Evolutionary conservation across 1,284 basidiomycete genomes (phyloP), one percentile per base, ranked within the genome.

Genomic region (Cutaneotrichosporon dermatis): DNA sequence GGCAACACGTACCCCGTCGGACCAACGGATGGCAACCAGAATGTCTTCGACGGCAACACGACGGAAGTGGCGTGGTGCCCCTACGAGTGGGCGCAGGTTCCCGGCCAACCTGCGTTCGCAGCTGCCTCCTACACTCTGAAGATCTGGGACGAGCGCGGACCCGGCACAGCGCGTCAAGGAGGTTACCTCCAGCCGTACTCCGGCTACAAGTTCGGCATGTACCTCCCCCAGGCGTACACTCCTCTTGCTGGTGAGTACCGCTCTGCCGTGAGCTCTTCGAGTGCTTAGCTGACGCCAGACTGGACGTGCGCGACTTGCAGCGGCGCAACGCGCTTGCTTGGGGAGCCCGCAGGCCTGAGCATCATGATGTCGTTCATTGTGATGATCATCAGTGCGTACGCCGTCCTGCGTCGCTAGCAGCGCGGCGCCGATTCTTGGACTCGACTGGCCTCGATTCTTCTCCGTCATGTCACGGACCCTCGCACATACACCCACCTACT

Each of bases 1-100:
- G 88, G 89, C 6, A 88, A 89, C 77, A 92, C 90, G 6, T 96
- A 93, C 74, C 84, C 89, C 2, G 85, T 96, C 1, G 91, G 90
- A 0, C 88, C 90, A 0, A 85, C 87, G 2, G 79, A 87, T 65
- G 87, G 66, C 4, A 60, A 72, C 4, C 63, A 65, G 53, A 75
- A 90, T 8, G 79, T 85, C 53, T 83, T 93, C n/a, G 79, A 84
- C 0, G 82, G 89, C 0, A 83, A 82, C 2, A 85, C 87, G 10
- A 88, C 88, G 25, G 68, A 77, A 57, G 84, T 93, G 34, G 82
- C 86, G 0, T 96, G 92, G 92, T 88, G 92, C 75, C 79, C 88
- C 2, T 92, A 83, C 68, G 80, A 83, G 51, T 93, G 89, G 75
- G 86, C 92, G 70, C 82, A 86, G 64, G 55, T 66, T 4, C 80